Evolutionary conservation across 495 filamentous ascomycete genomes (phyloP).

Genomic region (Articulospora tetracladia): DNA sequence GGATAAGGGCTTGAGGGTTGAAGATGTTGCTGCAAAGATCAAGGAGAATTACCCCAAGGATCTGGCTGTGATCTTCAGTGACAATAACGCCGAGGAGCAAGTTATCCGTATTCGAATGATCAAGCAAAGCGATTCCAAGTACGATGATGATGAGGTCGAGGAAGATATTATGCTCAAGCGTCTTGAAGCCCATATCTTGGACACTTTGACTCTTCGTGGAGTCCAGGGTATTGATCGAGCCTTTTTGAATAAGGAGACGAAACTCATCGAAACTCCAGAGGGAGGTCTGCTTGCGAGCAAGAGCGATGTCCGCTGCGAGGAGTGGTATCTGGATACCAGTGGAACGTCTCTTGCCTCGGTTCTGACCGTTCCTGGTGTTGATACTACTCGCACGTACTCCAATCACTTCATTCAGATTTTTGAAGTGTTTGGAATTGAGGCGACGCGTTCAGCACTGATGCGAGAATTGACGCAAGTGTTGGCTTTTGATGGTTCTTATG

Average conservation of each 20-base stretch:
- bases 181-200: slow-evolving; percentile 84
- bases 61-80: slow-evolving; percentile 91
- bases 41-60: slow-evolving; percentile 84
- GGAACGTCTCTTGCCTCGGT: slow-evolving; percentile 82
- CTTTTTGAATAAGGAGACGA: slow-evolving; percentile 81
- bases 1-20: slow-evolving; percentile 87
- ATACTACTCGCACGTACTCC: slow-evolving; percentile 83
- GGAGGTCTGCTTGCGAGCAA: slow-evolving; percentile 68
- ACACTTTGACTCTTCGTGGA: slow-evolving; percentile 85
- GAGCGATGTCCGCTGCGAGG: slow-evolving; percentile 67
- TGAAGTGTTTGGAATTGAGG: slow-evolving; percentile 93
- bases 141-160: slow-evolving; percentile 74
- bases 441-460: slow-evolving; percentile 78
- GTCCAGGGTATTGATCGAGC: slow-evolving; percentile 83
- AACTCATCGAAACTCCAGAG: slow-evolving; percentile 56
- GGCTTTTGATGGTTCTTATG: slow-evolving; percentile 96
- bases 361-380: slow-evolving; percentile 81
- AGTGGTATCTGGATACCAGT: slow-evolving; percentile 93
- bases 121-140: slow-evolving; percentile 60
- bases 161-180: slow-evolving; percentile 89
- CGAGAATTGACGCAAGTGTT: slow-evolving; percentile 85
- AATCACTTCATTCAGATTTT: slow-evolving; percentile 95
- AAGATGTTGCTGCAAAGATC: slow-evolving; percentile 87
- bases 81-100: slow-evolving; percentile 95
- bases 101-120: slow-evolving; percentile 91